A percentile compares a stretch with the other conserved stretches of the same genome.
These are phyloP conservation scores for Geotrichum citri-aurantii DNA, from an alignment of 1,139 yeast genomes.

Conservation along the genomic window DNA sequence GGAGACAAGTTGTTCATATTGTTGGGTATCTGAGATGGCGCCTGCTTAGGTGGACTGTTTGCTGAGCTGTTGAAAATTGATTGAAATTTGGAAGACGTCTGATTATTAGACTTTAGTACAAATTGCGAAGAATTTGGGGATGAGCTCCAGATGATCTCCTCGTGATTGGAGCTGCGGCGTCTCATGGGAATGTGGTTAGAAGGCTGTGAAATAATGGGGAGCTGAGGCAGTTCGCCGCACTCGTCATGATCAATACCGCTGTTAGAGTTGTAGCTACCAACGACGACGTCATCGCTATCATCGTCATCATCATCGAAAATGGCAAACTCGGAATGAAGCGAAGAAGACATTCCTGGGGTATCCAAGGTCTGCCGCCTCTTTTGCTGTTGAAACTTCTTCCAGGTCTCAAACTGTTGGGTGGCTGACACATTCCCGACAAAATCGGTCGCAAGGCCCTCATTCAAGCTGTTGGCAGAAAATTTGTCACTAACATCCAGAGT, in stretches of 20 bases:
- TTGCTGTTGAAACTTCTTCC: constrained; percentile 13
- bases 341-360: neutral
- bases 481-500: neutral
- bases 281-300: neutral
- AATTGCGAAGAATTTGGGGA: constrained; percentile 6
- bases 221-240: neutral
- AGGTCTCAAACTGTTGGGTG: constrained; percentile 20
- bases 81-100: constrained; percentile 9
- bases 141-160: constrained; percentile 16
- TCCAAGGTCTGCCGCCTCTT: neutral
- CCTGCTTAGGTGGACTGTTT: constrained; percentile 5
- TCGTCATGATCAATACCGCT: neutral
- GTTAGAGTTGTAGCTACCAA: neutral
- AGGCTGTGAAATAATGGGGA: neutral
- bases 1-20: neutral
- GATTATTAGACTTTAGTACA: neutral
- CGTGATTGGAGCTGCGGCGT: constrained; percentile 14
- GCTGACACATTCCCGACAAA: constrained; percentile 11
- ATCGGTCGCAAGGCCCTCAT: neutral
- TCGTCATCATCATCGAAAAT: constrained; percentile 9
- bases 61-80: constrained; percentile 12
- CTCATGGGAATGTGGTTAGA: neutral
- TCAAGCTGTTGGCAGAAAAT: neutral
- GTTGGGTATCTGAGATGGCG: neutral
- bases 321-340: constrained; percentile 1